Conservation (phyloP, 176 grass and related monocot species). For the Leersia perrieri region DNA sequence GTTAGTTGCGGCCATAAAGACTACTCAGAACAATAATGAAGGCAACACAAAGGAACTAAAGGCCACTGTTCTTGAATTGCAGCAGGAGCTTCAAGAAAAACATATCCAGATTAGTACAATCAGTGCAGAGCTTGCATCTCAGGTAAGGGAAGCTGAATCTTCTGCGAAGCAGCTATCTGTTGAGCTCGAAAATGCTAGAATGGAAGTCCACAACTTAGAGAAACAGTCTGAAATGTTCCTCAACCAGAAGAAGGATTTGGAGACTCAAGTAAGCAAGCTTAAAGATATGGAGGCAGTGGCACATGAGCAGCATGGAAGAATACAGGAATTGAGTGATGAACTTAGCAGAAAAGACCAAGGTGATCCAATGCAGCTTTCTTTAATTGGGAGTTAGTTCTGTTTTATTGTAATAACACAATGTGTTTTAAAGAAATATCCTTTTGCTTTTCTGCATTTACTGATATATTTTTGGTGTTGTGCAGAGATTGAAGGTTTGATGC, state of each 20-base stretch:
- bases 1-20: slow-evolving; percentile 52
- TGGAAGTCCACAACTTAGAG: slow-evolving; percentile 62
- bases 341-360: slow-evolving; percentile 93
- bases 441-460: slow-evolving; percentile 26
- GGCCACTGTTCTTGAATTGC: slow-evolving; percentile 66
- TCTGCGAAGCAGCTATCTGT: slow-evolving; percentile 44
- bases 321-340: slow-evolving; percentile 65
- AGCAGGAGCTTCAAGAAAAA: slow-evolving; percentile 81
- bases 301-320: slow-evolving; percentile 59
- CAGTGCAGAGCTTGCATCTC: slow-evolving; percentile 76
- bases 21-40: slow-evolving; percentile 42
- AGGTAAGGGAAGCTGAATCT: slow-evolving; percentile 70
- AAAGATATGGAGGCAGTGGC: slow-evolving; percentile 55
- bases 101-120: slow-evolving; percentile 72
- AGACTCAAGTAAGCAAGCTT: slow-evolving; percentile 52
- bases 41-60: slow-evolving; percentile 75
- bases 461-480: slow-evolving; percentile 24
- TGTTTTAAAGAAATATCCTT: slow-evolving; percentile 1
- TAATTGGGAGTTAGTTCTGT: slow-evolving; percentile 21
- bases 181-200: slow-evolving; percentile 53
- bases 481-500: slow-evolving; percentile 96
- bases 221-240: slow-evolving; percentile 66
- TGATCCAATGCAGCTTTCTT: slow-evolving; percentile 29
- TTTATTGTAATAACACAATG: slow-evolving; percentile 9
- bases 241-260: slow-evolving; percentile 60